Evolutionary conservation across 1,284 basidiomycete genomes (phyloP).

Genomic region (Mycena sp.): DNA sequence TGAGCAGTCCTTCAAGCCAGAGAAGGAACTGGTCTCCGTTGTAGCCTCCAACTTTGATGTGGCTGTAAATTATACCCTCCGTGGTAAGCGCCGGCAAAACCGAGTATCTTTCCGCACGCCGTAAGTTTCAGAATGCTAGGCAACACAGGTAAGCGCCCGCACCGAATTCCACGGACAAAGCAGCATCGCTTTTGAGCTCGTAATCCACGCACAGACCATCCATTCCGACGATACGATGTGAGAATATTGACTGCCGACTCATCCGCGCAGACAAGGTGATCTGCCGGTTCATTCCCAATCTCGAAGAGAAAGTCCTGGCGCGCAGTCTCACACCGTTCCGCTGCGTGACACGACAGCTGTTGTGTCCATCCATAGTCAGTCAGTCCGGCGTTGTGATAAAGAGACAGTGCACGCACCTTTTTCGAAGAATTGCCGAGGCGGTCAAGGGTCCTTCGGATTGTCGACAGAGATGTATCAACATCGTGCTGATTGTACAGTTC

Average conservation of each 20-base stretch:
- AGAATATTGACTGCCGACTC: slow-evolving; percentile 5
- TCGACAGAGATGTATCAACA: too few species aligned
- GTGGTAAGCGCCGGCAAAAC: slow-evolving; percentile 27
- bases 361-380: too few species aligned
- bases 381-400: too few species aligned
- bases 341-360: not conserved
- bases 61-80: slow-evolving; percentile 29
- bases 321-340: not conserved
- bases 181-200: not conserved
- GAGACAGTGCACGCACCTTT: too few species aligned
- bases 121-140: too few species aligned
- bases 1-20: slow-evolving; percentile 31
- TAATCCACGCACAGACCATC: not conserved
- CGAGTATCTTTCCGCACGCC: too few species aligned
- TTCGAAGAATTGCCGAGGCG: too few species aligned
- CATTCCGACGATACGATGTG: not conserved
- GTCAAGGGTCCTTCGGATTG: too few species aligned
- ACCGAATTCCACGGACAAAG: not conserved
- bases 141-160: too few species aligned
- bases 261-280: slow-evolving; percentile 26
- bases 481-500: too few species aligned
- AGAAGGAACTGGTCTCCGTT: slow-evolving; percentile 28
- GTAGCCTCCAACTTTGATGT: slow-evolving; percentile 31
- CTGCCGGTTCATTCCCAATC: slow-evolving; percentile 22
- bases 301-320: slow-evolving; percentile 15